A percentile compares a stretch with the other conserved stretches of the same genome.
These are phyloP conservation scores for Populus hybrid DNA, from an alignment of 441 rosid species.

Conservation along the genomic window DNA sequence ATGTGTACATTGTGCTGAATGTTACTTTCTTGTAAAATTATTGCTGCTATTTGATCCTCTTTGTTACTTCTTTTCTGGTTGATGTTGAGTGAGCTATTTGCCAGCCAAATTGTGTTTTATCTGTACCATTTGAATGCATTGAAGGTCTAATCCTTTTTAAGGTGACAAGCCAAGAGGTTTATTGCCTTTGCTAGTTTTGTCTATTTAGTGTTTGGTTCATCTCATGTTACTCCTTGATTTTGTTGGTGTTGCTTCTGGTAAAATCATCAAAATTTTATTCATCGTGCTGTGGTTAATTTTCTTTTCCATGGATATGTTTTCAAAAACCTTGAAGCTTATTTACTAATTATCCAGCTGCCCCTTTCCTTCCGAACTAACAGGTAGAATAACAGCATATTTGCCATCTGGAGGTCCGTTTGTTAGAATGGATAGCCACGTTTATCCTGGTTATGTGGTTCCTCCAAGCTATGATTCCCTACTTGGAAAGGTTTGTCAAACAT, in stretches of 20 bases:
- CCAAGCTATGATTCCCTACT: constrained; percentile 97
- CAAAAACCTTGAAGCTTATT: neutral
- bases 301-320: neutral
- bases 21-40: constrained; percentile 1
- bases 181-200: too few species aligned
- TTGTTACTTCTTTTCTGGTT: neutral
- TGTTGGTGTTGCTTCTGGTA: too few species aligned
- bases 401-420: constrained; percentile 99
- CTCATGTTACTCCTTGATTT: too few species aligned
- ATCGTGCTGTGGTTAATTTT: neutral
- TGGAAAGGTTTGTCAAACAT: constrained; percentile 66
- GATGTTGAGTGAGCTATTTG: neutral
- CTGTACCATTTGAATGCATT: neutral
- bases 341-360: neutral
- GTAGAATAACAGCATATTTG: constrained; percentile 85
- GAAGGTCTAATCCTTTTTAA: too few species aligned
- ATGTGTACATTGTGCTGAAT: constrained; percentile 1
- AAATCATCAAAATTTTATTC: neutral
- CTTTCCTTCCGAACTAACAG: constrained; percentile 38
- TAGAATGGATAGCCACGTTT: constrained; percentile 97
- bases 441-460: constrained; percentile 94
- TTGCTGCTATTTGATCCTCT: neutral
- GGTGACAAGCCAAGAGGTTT: too few species aligned
- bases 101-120: neutral
- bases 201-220: too few species aligned